phyloP scores from a whole-genome alignment of 2,329 filamentous ascomycete species.

The Apiospora malaysiana region DNA sequence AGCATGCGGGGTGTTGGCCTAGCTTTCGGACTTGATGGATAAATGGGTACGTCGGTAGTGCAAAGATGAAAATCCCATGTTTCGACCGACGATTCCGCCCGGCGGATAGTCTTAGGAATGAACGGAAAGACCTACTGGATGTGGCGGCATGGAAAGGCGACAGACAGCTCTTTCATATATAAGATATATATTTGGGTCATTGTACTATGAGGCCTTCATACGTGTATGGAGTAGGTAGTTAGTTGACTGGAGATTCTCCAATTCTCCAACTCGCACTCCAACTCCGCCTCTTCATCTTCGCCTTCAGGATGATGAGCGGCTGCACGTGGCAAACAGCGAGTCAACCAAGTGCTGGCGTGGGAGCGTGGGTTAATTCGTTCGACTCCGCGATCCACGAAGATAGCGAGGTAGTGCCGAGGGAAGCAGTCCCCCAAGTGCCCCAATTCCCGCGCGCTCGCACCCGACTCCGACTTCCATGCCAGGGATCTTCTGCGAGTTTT shows the following conservation, averaged over 20 bases:
- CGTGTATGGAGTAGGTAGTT: background rate
- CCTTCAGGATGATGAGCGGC: background rate
- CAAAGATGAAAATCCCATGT: conserved; percentile 11
- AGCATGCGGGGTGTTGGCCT: conserved; percentile 1
- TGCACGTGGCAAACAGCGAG: conserved; percentile 13
- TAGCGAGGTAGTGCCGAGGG: conserved; percentile 17
- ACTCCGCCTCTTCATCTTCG: background rate
- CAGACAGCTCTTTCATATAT: background rate
- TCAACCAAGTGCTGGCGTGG: background rate
- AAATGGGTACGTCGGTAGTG: background rate
- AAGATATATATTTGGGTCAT: background rate
- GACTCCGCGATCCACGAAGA: conserved; percentile 9
- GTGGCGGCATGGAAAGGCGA: background rate
- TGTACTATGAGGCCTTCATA: background rate
- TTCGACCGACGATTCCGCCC: background rate
- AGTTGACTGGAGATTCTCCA: background rate
- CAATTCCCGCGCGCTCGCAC: background rate
- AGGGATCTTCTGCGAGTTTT: background rate
- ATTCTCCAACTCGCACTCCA: background rate
- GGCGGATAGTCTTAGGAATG: background rate
- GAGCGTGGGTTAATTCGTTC: conserved; percentile 9
- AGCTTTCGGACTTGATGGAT: background rate
- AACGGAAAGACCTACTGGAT: background rate
- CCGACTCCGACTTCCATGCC: background rate
- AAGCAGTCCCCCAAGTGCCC: too few species aligned